A percentile compares a stretch with the other conserved stretches of the same genome.
Conservation (phyloP, 441 rosid genomes). For the Cnidoscolus chayamansa region DNA sequence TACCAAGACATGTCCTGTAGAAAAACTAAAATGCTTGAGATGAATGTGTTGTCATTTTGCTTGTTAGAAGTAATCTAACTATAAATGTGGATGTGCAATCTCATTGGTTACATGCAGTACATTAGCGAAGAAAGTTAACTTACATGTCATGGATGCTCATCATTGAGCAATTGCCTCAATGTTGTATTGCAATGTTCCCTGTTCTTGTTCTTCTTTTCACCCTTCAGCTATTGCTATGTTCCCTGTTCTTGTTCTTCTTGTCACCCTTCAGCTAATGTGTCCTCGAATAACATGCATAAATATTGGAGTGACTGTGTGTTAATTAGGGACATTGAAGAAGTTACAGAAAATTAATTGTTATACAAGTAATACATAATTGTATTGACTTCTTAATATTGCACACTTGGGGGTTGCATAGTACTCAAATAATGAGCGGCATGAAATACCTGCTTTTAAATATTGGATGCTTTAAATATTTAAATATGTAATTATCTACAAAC, state of each 20-base stretch:
- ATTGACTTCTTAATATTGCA: background rate
- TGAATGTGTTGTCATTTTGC: conserved; percentile 1
- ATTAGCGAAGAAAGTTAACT: background rate
- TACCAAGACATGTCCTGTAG: background rate
- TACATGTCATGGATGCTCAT: background rate
- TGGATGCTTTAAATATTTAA: background rate
- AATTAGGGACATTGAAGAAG: background rate
- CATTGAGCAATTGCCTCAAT: background rate
- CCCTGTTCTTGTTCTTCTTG: background rate
- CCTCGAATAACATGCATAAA: background rate
- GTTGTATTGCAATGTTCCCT: background rate
- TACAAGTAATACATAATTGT: background rate
- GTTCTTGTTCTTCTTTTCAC: background rate
- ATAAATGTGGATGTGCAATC: background rate
- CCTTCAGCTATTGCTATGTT: background rate
- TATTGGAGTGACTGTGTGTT: too few relatives aligned
- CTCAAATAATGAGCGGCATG: background rate
- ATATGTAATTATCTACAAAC: background rate
- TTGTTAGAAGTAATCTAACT: background rate
- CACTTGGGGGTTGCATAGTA: background rate
- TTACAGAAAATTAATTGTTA: background rate
- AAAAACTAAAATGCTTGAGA: background rate
- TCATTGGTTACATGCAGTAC: background rate
- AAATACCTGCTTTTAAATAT: background rate
- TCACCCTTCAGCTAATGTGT: background rate